These are phyloP conservation scores for Phyllosticta ampelicida DNA, from an alignment of 2,329 filamentous ascomycete genomes.

Conservation along the genomic window DNA sequence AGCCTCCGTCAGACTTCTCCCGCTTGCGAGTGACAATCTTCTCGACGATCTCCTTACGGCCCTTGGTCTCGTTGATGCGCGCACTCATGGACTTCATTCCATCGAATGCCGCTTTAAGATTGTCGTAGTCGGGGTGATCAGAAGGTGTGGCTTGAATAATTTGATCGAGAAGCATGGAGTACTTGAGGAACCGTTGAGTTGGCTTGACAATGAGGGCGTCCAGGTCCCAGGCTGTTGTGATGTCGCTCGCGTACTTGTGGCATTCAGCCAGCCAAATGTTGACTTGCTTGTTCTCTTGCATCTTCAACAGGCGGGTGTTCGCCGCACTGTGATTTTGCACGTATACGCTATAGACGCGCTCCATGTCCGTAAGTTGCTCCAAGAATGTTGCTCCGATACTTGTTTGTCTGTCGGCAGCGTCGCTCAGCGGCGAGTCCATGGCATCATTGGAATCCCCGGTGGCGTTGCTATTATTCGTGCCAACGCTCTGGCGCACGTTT, in stretches of 20 bases:
- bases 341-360: slow-evolving; percentile 54
- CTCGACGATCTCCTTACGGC: slow-evolving; percentile 83
- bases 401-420: slow-evolving; percentile 40
- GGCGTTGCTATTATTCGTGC: slow-evolving; percentile 31
- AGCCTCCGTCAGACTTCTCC: slow-evolving; percentile 76
- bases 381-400: slow-evolving; percentile 50
- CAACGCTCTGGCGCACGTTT: neutral
- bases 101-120: slow-evolving; percentile 61
- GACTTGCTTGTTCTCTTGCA: slow-evolving; percentile 43
- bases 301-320: slow-evolving; percentile 47
- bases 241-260: slow-evolving; percentile 79
- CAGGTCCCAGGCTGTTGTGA: slow-evolving; percentile 89
- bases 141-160: slow-evolving; percentile 68
- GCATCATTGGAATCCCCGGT: slow-evolving; percentile 22
- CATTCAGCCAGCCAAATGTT: slow-evolving; percentile 85
- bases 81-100: slow-evolving; percentile 52
- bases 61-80: slow-evolving; percentile 88
- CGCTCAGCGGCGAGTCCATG: neutral
- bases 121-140: slow-evolving; percentile 70
- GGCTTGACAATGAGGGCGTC: slow-evolving; percentile 97
- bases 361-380: slow-evolving; percentile 46
- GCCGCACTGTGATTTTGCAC: slow-evolving; percentile 55
- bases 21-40: slow-evolving; percentile 74
- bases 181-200: slow-evolving; percentile 88
- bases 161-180: slow-evolving; percentile 73